Conservation (phyloP, 176 grass and related monocot species). For the Puccinellia tenuiflora region DNA sequence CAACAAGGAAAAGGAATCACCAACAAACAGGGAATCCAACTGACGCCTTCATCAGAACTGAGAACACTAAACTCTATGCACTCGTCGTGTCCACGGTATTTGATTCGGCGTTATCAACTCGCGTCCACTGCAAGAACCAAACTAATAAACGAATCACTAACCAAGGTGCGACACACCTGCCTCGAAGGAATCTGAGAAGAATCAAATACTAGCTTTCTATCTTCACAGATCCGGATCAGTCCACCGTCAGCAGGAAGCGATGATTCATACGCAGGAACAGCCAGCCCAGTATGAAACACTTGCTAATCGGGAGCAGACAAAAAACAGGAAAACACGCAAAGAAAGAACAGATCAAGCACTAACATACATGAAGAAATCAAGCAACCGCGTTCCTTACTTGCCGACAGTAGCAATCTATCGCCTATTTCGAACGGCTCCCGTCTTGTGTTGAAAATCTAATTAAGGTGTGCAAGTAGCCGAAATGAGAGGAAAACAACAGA, state of each 20-base stretch:
- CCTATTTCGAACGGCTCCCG: neutral
- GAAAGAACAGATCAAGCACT: constrained; percentile 5
- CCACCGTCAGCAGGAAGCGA: neutral
- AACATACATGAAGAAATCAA: neutral
- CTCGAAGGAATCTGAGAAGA: neutral
- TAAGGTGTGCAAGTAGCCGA: neutral
- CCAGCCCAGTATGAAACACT: neutral
- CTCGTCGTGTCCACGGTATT: neutral
- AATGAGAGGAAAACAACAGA: neutral
- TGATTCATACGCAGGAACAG: neutral
- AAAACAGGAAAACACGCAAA: neutral
- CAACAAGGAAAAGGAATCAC: constrained; percentile 30
- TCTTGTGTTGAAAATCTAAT: neutral
- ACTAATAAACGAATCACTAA: neutral
- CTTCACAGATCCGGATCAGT: neutral
- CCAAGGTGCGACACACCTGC: neutral
- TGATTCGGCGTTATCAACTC: neutral
- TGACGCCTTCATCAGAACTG: neutral
- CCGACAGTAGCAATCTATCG: neutral
- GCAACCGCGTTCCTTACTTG: neutral
- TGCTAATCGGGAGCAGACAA: neutral
- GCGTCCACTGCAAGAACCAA: neutral
- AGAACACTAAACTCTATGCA: neutral
- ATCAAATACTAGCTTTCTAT: neutral
- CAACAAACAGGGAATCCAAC: constrained; percentile 17